A percentile compares a stretch with the other conserved stretches of the same genome.
phyloP scores from a whole-genome alignment of 176 grass and related monocot species.

The Oropetium thomaeum region DNA sequence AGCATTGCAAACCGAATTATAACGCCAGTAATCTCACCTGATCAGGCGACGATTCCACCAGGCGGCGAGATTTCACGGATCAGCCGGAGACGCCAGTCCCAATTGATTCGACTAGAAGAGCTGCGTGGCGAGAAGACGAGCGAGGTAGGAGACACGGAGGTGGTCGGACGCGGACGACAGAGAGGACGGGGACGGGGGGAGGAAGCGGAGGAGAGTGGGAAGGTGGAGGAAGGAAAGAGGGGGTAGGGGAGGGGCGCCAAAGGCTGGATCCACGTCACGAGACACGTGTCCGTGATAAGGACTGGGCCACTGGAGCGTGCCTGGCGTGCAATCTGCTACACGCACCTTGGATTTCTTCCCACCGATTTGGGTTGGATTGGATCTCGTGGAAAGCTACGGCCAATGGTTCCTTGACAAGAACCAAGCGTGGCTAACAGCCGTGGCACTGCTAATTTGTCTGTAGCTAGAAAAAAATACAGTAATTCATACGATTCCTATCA shows the following conservation, averaged over 20 bases:
- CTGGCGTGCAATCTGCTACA: background rate
- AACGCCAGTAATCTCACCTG: slow-evolving; percentile 5
- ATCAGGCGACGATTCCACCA: background rate
- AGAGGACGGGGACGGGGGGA: background rate
- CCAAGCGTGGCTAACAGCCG: background rate
- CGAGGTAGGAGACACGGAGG: background rate
- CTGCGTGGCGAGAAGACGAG: background rate
- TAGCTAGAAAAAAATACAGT: too few species aligned
- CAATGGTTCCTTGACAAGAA: background rate
- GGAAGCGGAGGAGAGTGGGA: background rate
- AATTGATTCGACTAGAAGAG: background rate
- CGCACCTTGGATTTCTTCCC: background rate
- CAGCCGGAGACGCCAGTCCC: background rate
- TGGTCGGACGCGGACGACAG: background rate
- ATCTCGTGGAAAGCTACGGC: background rate
- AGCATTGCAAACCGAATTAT: slow-evolving; percentile 35
- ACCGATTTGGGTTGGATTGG: background rate
- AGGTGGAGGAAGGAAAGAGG: slow-evolving; percentile 12
- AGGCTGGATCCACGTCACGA: slow-evolving; percentile 68
- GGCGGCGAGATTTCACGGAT: slow-evolving; percentile 6
- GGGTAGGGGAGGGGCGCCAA: slow-evolving; percentile 33
- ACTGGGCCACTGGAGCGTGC: slow-evolving; percentile 46
- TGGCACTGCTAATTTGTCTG: background rate
- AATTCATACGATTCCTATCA: background rate
- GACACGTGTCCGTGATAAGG: slow-evolving; percentile 70